Evolutionary conservation across 345 rosid genomes (phyloP).

Genomic region (Heritiera fomes): DNA sequence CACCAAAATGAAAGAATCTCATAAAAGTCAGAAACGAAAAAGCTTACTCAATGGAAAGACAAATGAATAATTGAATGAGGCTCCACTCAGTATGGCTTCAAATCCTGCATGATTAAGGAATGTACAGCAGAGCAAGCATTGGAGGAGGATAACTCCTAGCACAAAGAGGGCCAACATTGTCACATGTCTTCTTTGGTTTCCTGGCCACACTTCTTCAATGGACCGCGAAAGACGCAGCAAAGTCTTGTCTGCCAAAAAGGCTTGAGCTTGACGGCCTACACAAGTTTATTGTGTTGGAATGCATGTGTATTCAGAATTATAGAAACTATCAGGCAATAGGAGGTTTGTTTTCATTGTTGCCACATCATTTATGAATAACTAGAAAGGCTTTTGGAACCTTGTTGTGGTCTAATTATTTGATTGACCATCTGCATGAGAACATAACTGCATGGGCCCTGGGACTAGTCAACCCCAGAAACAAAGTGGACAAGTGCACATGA

Average conservation of each 20-base stretch:
- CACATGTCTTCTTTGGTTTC: background rate
- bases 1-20: background rate
- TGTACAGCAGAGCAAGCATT: background rate
- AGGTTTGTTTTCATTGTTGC: background rate
- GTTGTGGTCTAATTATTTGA: background rate
- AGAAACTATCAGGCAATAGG: background rate
- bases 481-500: background rate
- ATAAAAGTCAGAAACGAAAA: background rate
- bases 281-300: background rate
- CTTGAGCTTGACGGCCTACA: background rate
- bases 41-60: constrained; percentile 8
- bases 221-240: background rate
- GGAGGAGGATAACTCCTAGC: constrained; percentile 8
- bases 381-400: background rate
- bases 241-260: constrained; percentile 2
- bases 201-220: background rate
- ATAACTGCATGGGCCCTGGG: background rate
- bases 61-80: constrained; percentile 23
- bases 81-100: background rate
- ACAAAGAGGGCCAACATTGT: background rate
- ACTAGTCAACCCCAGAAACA: background rate
- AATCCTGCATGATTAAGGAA: background rate
- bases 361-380: background rate
- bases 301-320: background rate
- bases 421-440: background rate